Evolutionary conservation across 139 green algal species (phyloP).

Genomic region (Asterochloris sp.): DNA sequence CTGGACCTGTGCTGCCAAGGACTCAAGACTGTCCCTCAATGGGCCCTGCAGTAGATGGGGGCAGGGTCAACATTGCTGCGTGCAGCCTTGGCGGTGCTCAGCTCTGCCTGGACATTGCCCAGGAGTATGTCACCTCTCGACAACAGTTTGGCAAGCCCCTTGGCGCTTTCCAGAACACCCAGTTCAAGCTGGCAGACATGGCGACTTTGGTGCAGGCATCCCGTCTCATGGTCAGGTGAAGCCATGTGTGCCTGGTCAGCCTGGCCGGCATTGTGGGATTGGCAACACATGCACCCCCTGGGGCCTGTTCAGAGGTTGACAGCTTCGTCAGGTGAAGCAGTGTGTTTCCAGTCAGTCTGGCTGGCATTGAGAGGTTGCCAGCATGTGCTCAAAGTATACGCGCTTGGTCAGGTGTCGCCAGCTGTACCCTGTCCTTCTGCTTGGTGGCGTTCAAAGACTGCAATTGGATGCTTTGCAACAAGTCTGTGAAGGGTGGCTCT

Average conservation of each 20-base stretch:
- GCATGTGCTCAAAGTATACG: too few relatives aligned
- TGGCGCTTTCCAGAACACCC: constrained; percentile 56
- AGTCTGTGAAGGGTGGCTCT: too few relatives aligned
- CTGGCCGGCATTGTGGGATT: background rate
- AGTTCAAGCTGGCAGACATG: constrained; percentile 84
- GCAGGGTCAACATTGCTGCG: constrained; percentile 79
- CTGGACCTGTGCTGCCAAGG: too few relatives aligned
- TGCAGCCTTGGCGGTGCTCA: constrained; percentile 75
- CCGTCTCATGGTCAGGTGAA: constrained; percentile 52
- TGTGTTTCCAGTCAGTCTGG: too few relatives aligned
- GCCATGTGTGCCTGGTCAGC: background rate
- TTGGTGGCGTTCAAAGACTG: too few relatives aligned
- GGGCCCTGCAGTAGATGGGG: constrained; percentile 59
- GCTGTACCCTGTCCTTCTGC: too few relatives aligned
- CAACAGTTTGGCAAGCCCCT: constrained; percentile 66
- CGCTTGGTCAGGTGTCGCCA: too few relatives aligned
- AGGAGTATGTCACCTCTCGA: constrained; percentile 43
- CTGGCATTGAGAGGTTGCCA: too few relatives aligned
- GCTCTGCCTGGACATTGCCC: constrained; percentile 62
- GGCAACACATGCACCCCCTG: too few relatives aligned
- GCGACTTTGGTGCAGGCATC: constrained; percentile 64
- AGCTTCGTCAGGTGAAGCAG: too few relatives aligned
- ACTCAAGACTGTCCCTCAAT: background rate
- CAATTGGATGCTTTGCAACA: too few relatives aligned
- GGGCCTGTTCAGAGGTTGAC: too few relatives aligned